phyloP scores from a whole-genome alignment of 140 eudicot species.

The Stevia rebaudiana region DNA sequence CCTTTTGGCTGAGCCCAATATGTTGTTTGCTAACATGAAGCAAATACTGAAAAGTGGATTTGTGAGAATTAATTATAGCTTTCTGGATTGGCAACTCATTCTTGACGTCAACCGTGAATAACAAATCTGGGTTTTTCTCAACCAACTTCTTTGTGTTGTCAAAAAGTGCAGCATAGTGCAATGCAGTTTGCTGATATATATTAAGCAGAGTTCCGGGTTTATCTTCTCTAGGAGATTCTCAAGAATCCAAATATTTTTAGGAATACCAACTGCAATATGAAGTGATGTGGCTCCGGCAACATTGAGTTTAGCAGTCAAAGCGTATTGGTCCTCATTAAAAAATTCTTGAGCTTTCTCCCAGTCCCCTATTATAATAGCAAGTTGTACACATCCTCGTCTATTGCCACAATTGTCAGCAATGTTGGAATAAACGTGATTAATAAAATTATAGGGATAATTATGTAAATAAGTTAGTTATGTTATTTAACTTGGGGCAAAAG shows the following conservation, averaged over 20 bases:
- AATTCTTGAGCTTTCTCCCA: background rate
- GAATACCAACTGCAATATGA: slow-evolving; percentile 8
- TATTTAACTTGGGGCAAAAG: no score
- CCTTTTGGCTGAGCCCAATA: background rate
- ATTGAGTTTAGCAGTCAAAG: background rate
- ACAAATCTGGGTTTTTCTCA: slow-evolving; percentile 15
- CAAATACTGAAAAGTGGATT: background rate
- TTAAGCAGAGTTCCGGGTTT: background rate
- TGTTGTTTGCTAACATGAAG: background rate
- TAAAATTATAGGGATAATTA: no score
- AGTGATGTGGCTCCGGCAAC: background rate
- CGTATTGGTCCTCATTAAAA: background rate
- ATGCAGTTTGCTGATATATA: background rate
- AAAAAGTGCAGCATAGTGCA: slow-evolving; percentile 20
- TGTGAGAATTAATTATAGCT: slow-evolving; percentile 13
- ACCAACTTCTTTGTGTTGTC: slow-evolving; percentile 31
- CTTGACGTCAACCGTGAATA: background rate
- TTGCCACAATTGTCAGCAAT: no score
- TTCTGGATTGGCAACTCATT: slow-evolving; percentile 2
- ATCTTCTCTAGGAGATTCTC: slow-evolving; percentile 9
- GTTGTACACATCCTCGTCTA: no score
- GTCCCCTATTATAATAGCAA: background rate
- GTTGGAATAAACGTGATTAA: no score
- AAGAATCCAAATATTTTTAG: slow-evolving; percentile 1
- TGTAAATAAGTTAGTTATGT: no score